phyloP scores from a whole-genome alignment of 345 rosid species.

The Pseudoturritis turrita region DNA sequence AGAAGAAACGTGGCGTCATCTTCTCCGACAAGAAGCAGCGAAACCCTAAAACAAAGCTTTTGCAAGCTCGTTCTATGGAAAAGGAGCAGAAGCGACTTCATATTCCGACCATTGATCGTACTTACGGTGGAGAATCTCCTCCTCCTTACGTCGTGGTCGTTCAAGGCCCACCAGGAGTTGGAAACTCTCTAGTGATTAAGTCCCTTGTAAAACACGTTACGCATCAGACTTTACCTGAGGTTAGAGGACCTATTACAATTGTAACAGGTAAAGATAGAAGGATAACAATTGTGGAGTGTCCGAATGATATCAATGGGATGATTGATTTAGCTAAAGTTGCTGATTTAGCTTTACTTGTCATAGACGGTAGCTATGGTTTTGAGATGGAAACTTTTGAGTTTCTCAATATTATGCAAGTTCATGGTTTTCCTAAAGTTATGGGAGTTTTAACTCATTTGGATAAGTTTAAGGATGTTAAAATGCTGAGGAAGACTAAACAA shows the following conservation, averaged over 20 bases:
- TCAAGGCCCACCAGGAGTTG: conserved; percentile 88
- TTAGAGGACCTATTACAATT: conserved; percentile 68
- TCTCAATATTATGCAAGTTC: conserved; percentile 70
- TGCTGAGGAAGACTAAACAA: conserved; percentile 69
- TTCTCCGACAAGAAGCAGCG: conserved; percentile 13
- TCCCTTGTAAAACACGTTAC: conserved; percentile 72
- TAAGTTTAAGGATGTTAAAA: conserved; percentile 74
- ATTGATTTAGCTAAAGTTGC: conserved; percentile 76
- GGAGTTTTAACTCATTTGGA: conserved; percentile 90
- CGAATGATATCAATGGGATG: conserved; percentile 87
- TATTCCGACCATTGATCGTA: conserved; percentile 58
- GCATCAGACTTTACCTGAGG: conserved; percentile 72
- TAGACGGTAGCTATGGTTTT: conserved; percentile 84
- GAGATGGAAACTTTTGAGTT: conserved; percentile 94
- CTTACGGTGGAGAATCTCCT: conserved; percentile 51
- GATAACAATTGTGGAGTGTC: conserved; percentile 79
- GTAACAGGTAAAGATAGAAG: conserved; percentile 80
- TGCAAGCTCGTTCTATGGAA: conserved; percentile 64
- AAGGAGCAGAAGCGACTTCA: conserved; percentile 76
- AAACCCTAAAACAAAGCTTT: conserved; percentile 61
- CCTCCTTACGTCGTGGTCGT: conserved; percentile 73
- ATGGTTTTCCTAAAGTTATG: conserved; percentile 33
- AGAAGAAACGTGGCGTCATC: background rate
- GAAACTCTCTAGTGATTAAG: conserved; percentile 77
- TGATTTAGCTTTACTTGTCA: conserved; percentile 75